Evolutionary conservation across 2,329 filamentous ascomycete genomes (phyloP).

Genomic region (Dendrostoma leiphaemia): DNA sequence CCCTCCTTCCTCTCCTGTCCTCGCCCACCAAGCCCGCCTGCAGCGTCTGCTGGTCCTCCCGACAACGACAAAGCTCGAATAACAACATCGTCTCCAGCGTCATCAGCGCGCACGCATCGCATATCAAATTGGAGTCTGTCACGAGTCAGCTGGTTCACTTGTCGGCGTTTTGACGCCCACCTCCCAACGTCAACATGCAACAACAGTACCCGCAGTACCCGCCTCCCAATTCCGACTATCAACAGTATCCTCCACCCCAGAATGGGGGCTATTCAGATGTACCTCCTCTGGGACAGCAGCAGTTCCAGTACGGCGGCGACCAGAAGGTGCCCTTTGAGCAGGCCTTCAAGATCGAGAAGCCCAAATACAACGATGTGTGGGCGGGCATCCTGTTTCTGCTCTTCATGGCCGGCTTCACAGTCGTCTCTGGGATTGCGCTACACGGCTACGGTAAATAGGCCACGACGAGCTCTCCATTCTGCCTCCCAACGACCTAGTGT

Average conservation of each 20-base stretch:
- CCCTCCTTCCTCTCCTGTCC: no score
- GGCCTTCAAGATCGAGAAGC: slow-evolving; percentile 75
- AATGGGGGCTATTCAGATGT: neutral
- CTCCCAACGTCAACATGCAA: slow-evolving; percentile 2
- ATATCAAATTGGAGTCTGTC: no score
- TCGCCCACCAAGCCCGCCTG: no score
- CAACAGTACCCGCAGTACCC: neutral
- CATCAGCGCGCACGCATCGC: no score
- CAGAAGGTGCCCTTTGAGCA: slow-evolving; percentile 69
- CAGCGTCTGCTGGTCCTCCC: no score
- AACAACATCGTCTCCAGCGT: no score
- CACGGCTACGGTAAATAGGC: slow-evolving; percentile 63
- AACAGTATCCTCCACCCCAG: neutral
- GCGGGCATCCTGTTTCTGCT: slow-evolving; percentile 64
- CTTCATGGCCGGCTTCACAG: slow-evolving; percentile 60
- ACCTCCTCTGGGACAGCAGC: slow-evolving; percentile 9
- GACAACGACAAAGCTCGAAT: no score
- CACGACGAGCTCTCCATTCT: neutral
- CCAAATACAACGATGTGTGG: slow-evolving; percentile 92
- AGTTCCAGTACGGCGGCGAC: slow-evolving; percentile 14
- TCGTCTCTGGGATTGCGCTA: slow-evolving; percentile 72
- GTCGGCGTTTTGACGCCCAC: no score
- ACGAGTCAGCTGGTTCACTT: no score
- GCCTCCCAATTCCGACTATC: neutral
- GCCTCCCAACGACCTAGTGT: neutral